A percentile compares a stretch with the other conserved stretches of the same genome.
Conservation (phyloP, 129 eudicot genomes). For the Solidago caesia region DNA sequence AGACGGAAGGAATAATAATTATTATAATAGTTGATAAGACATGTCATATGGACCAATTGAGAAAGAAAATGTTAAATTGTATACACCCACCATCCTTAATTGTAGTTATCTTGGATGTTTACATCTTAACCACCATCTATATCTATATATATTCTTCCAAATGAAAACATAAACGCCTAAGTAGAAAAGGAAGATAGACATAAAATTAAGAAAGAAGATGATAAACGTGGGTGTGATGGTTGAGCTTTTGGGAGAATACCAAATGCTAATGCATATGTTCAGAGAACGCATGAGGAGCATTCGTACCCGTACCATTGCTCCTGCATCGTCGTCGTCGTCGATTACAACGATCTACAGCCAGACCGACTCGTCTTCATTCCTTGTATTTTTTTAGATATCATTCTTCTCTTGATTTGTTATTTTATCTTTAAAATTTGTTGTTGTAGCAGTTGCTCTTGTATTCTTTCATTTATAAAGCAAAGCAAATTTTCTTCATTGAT, state of each 20-base stretch:
- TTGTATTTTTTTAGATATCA: slow-evolving; percentile 25
- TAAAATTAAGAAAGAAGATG: slow-evolving; percentile 20
- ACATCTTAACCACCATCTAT: slow-evolving; percentile 36
- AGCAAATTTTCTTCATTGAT: background rate
- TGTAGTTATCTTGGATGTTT: slow-evolving; percentile 26
- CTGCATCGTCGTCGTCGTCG: background rate
- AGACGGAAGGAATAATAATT: background rate
- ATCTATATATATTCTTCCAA: slow-evolving; percentile 21
- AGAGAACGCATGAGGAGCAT: slow-evolving; percentile 28
- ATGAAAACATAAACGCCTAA: slow-evolving; percentile 15
- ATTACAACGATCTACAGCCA: background rate
- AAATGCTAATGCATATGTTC: slow-evolving; percentile 26
- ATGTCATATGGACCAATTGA: background rate
- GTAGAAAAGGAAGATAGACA: background rate
- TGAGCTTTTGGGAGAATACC: slow-evolving; percentile 37
- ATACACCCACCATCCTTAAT: slow-evolving; percentile 29
- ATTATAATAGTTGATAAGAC: slow-evolving; percentile 6
- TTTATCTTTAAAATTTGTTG: background rate
- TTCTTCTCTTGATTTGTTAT: slow-evolving; percentile 12
- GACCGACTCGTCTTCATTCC: slow-evolving; percentile 19
- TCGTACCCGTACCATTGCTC: background rate
- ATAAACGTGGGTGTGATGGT: slow-evolving; percentile 33
- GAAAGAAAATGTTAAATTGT: slow-evolving; percentile 10
- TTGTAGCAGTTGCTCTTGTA: background rate
- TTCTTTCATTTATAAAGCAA: background rate